phyloP scores from a whole-genome alignment of 306 rosid genomes.

The Abrus pulchellus region DNA sequence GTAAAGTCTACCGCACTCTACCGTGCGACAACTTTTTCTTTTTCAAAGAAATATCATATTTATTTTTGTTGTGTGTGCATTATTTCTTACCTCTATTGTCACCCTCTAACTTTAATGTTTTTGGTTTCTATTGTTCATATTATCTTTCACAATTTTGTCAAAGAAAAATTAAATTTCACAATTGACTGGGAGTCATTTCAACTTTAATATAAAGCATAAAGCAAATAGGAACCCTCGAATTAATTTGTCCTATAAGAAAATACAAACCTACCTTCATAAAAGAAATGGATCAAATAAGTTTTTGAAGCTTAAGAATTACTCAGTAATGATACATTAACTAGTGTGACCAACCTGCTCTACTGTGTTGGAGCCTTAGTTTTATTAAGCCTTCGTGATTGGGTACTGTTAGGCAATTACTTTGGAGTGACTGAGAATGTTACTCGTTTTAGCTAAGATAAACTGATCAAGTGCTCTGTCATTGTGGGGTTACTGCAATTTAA shows the following conservation, averaged over 20 bases:
- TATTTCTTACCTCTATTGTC: not conserved
- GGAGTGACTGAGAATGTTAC: not conserved
- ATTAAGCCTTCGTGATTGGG: not conserved
- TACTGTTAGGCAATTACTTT: not conserved
- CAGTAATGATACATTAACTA: too few species aligned
- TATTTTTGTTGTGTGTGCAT: not conserved
- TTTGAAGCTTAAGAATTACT: too few species aligned
- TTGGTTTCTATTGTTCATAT: not conserved
- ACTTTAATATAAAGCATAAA: not conserved
- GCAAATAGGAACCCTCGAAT: too few species aligned
- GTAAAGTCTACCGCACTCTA: not conserved
- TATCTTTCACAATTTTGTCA: not conserved
- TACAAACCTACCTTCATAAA: too few species aligned
- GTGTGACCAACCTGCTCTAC: not conserved
- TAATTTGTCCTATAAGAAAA: too few species aligned
- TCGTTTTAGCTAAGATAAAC: not conserved
- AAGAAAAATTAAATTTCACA: not conserved
- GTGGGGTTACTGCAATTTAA: not conserved
- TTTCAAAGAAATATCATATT: not conserved
- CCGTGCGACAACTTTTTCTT: not conserved
- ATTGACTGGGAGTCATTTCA: not conserved
- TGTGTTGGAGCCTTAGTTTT: constrained; percentile 15
- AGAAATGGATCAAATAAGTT: too few species aligned
- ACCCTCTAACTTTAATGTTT: not conserved
- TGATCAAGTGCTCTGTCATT: constrained; percentile 4